A percentile compares a stretch with the other conserved stretches of the same genome.
These are phyloP conservation scores for Sporisorium graminicola DNA, from an alignment of 1,284 basidiomycete genomes.

Conservation along the genomic window DNA sequence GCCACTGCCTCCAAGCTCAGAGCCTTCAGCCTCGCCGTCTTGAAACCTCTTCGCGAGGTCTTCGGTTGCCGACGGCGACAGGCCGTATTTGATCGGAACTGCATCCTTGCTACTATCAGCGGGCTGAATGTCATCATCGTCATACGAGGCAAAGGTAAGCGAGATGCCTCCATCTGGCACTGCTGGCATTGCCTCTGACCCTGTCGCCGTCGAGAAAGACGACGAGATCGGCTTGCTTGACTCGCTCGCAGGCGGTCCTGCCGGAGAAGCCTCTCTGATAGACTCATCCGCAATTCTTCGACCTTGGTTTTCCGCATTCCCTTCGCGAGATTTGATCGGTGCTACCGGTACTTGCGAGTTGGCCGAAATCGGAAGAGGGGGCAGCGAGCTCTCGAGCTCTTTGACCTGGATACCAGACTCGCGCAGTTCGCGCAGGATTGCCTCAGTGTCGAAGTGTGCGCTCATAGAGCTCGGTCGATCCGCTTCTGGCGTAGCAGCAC, in stretches of 20 bases:
- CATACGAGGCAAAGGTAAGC: conserved; percentile 54
- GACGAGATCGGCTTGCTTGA: not conserved
- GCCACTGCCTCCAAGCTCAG: not conserved
- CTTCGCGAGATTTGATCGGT: not conserved
- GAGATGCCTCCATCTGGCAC: conserved; percentile 35
- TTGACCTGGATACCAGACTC: conserved; percentile 62
- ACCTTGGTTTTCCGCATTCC: not conserved
- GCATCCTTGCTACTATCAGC: conserved; percentile 4
- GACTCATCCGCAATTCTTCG: not conserved
- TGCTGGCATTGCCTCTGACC: not conserved
- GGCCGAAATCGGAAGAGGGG: conserved; percentile 50
- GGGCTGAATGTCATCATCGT: conserved; percentile 46
- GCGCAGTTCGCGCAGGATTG: conserved; percentile 61
- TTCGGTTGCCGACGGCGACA: conserved; percentile 27
- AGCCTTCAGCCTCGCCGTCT: conserved; percentile 3
- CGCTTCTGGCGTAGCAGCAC: conserved; percentile 43
- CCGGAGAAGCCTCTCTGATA: not conserved
- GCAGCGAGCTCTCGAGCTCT: conserved; percentile 62
- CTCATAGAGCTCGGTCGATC: conserved; percentile 37
- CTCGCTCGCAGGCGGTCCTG: not conserved
- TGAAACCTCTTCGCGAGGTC: conserved; percentile 35
- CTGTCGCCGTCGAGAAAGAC: not conserved
- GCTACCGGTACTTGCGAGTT: not conserved
- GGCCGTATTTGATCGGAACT: conserved; percentile 12
- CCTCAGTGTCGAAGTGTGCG: conserved; percentile 60